Base-by-base conservation (phyloP, 1,139 yeast species). In the Pichia inconspicua region DNA sequence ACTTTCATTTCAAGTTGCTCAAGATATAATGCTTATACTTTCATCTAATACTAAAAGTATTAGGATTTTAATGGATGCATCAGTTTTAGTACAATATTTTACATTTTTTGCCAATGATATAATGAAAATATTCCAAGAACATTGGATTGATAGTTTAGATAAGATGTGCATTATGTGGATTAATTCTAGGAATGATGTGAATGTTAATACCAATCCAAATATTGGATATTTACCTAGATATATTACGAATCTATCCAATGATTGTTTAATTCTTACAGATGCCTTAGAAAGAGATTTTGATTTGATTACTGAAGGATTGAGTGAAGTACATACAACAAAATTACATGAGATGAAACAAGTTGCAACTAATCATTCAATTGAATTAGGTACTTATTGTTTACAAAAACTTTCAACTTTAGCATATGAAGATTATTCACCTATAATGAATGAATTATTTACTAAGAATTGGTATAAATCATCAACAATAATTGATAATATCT, bases 401-500 rank as follows among this genome's bases (percentile, higher is more conserved):
- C 52, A 53, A 14, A 58, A 55, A 43, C 43, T 61, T 44, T 58
- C 56, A 43, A 56, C 44, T 12, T 55, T 76, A 35, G 71, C 75
- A 28, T 66, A 71, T 36, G 71, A 73, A 50, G 81, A 77, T 70
- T 74, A 59, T 71, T 66, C 52, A 34, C 53, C 58, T 27, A 53
- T 48, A n/a, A 43, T 59, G 40, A 49, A 42, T 6, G 61, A 53
- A 22, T 41, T 57, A 1, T 61, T 61, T 48, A 48, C 53, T 7
- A 58, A 56, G 42, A 43, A 50, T 40, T 62, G 66, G 66, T 62
- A 63, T 46, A 59, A 58, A 46, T 62, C 64, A 31, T 65, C 64
- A 25, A 73, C 78, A 1, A 67, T 74, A 40, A 69, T 67, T 22
- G 78, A 73, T 48, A 73, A 72, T 53, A 72, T 76, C 71, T 70